Percentiles rank a stretch among this genome's conserved stretches.
These are phyloP conservation scores for Apiospora aurea DNA, from an alignment of 2,329 filamentous ascomycete genomes.

Conservation along the genomic window DNA sequence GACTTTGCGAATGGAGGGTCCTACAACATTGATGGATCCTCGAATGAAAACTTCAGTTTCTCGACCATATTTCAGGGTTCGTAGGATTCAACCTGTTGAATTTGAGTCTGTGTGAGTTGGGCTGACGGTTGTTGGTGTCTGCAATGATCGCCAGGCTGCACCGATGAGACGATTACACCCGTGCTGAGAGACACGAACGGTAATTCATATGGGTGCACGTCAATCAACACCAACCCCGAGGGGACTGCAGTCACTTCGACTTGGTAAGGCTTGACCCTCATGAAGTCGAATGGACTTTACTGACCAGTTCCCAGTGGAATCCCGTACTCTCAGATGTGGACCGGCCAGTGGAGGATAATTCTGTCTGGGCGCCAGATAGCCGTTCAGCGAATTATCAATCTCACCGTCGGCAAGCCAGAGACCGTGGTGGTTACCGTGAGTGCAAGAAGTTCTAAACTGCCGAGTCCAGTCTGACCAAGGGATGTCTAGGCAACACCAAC, in stretches of 20 bases:
- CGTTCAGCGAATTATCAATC: slow-evolving; percentile 45
- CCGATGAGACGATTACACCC: slow-evolving; percentile 44
- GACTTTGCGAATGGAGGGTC: slow-evolving; percentile 48
- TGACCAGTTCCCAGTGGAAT: slow-evolving; percentile 39
- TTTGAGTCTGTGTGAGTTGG: background rate
- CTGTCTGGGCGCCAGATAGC: slow-evolving; percentile 45
- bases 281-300: background rate
- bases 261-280: slow-evolving; percentile 40
- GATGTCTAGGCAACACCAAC: slow-evolving; percentile 45
- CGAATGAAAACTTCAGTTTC: slow-evolving; percentile 48
- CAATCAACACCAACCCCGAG: slow-evolving; percentile 44
- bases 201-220: slow-evolving; percentile 45
- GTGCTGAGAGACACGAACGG: slow-evolving; percentile 43
- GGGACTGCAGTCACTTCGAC: slow-evolving; percentile 46
- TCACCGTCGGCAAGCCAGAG: slow-evolving; percentile 43
- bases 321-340: slow-evolving; percentile 45
- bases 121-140: background rate
- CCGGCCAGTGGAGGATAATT: slow-evolving; percentile 47
- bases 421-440: slow-evolving; percentile 45
- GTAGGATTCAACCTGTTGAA: background rate
- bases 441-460: no score
- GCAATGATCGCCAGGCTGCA: slow-evolving; percentile 40
- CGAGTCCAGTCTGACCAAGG: background rate
- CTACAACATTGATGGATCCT: slow-evolving; percentile 47
- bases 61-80: slow-evolving; percentile 47